phyloP scores from a whole-genome alignment of 148 eudicot species.

The Euryodendron excelsum region DNA sequence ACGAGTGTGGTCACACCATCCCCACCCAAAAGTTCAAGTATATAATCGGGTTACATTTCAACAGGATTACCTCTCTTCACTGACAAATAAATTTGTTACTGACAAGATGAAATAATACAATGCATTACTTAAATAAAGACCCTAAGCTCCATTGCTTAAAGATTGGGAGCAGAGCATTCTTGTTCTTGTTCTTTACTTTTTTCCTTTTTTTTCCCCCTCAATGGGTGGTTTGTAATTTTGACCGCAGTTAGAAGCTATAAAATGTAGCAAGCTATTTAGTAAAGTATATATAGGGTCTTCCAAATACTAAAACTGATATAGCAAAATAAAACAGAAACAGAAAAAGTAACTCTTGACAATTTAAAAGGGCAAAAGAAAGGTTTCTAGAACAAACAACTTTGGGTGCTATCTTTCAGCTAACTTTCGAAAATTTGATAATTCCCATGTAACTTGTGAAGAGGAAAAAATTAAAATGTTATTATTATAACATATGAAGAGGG shows the following conservation, averaged over 20 bases:
- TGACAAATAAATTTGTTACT: no score
- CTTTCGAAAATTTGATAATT: neutral
- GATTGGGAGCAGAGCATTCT: neutral
- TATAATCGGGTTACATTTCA: no score
- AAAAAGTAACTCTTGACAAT: neutral
- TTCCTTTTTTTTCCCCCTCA: neutral
- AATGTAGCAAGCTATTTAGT: neutral
- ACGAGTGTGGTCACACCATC: neutral
- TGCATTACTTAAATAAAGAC: no score
- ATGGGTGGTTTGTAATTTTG: neutral
- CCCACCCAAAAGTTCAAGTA: no score
- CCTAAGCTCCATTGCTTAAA: neutral
- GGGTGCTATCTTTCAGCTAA: neutral
- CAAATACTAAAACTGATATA: neutral
- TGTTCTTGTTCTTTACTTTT: neutral
- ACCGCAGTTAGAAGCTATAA: conserved; percentile 4
- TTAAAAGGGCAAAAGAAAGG: neutral
- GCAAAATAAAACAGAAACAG: neutral
- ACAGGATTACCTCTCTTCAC: no score
- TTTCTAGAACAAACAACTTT: neutral
- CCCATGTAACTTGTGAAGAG: neutral
- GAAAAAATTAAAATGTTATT: neutral
- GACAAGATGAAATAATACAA: no score
- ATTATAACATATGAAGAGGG: neutral
- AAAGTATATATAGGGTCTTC: neutral